Evolutionary conservation across 345 rosid genomes (phyloP), one percentile per base, ranked within the genome.

Genomic region (Mangifera indica): DNA sequence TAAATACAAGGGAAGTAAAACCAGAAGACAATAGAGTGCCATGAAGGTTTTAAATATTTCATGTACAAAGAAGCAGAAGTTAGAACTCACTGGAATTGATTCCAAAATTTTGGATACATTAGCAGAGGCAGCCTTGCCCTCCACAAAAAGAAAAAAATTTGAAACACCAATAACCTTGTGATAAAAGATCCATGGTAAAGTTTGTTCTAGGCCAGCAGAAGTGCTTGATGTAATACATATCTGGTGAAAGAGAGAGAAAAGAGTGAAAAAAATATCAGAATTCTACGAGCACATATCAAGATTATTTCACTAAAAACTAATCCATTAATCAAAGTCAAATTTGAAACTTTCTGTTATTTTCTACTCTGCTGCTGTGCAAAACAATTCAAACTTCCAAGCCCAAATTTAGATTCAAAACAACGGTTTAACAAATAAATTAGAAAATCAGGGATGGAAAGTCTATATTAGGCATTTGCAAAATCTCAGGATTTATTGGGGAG

Each of bases 131-230:
- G 98, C 99, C 76, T 89, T 92, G 46, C 99, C 99, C 60, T 95
- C 98, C 77, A 95, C 98, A 42, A 95, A 95, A 42, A 95, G 89
- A 62, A 89, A 87, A 79, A 92, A 92, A 11, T 81, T 81, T 14
- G 98, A 92, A 79, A 91, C 91, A 25, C 98, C 99, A 73, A 88
- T 85, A 72, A 88, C 97, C 81, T 92, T 95, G 82, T 95, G 98
- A 80, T 83, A 92, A 72, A 82, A 92, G 18, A 92, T 74, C 99
- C 99, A 95, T 0, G 97, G 99, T 42, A 95, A 62, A 53, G 78
- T 92, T 79, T 92, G 98, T 63, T 91, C 94, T 71, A 95, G 77
- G 40, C 98, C 99, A 63, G 93, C 99, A 21, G 98, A 92, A 76
- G 94, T 95, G 81, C 96, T 95, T 46, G 98, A 83, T 3, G 89